These are phyloP conservation scores for Saccharomycopsis fodiens DNA, from an alignment of 805 yeast genomes.

Conservation along the genomic window DNA sequence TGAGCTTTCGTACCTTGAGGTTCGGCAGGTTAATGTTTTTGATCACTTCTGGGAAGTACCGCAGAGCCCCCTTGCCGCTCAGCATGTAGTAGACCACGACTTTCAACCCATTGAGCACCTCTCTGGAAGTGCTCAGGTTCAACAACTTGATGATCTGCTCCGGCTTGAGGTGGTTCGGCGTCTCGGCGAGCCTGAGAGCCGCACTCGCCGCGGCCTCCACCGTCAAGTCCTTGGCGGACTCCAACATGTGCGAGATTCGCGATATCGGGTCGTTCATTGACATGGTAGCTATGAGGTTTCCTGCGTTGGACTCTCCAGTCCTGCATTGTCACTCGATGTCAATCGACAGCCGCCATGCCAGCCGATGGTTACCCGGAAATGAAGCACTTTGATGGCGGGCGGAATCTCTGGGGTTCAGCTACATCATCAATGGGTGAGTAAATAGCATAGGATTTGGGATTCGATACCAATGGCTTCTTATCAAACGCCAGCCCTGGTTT, in stretches of 20 bases:
- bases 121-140: constrained; percentile 62
- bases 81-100: constrained; percentile 42
- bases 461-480: no score
- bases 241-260: neutral
- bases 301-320: no score
- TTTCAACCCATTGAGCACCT: constrained; percentile 52
- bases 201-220: constrained; percentile 81
- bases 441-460: no score
- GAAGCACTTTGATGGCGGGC: no score
- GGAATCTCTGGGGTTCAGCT: no score
- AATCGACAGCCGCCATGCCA: no score
- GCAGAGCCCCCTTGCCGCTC: constrained; percentile 35
- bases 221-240: constrained; percentile 47
- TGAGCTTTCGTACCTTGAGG: constrained; percentile 67
- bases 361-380: no score
- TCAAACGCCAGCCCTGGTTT: no score
- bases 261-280: neutral
- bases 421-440: no score
- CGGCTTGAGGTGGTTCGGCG: constrained; percentile 50
- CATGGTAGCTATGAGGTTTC: neutral
- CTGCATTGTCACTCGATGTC: no score
- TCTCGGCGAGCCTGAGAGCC: constrained; percentile 54
- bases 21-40: constrained; percentile 72
- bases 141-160: constrained; percentile 59
- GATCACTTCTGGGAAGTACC: constrained; percentile 76